Evolutionary conservation across 169 alveolate genomes (phyloP).

Genomic region (Babesia sp.): DNA sequence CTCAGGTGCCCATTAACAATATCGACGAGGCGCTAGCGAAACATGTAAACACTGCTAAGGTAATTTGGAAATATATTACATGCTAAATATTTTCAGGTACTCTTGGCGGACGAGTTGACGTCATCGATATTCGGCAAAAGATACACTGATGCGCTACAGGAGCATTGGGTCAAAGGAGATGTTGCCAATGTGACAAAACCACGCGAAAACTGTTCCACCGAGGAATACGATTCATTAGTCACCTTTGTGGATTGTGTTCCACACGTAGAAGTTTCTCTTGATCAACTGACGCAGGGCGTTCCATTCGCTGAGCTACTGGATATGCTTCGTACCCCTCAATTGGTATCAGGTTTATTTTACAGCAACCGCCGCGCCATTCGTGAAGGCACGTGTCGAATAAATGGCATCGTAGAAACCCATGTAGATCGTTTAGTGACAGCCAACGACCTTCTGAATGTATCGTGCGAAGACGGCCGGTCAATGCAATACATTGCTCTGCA

Average conservation of each 20-base stretch:
- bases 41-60: constrained; percentile 54
- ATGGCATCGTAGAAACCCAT: constrained; percentile 35
- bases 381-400: constrained; percentile 61
- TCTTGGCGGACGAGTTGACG: constrained; percentile 65
- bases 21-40: constrained; percentile 27
- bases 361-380: constrained; percentile 49
- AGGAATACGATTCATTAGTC: constrained; percentile 29
- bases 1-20: constrained; percentile 34
- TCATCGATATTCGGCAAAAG: constrained; percentile 35
- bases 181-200: background rate
- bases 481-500: constrained; percentile 31
- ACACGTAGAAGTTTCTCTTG: background rate
- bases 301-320: constrained; percentile 42
- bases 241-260: constrained; percentile 34
- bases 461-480: constrained; percentile 18
- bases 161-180: constrained; percentile 40
- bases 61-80: background rate
- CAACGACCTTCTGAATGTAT: constrained; percentile 28
- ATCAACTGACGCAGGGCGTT: constrained; percentile 33
- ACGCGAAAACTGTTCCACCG: background rate
- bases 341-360: constrained; percentile 33
- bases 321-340: constrained; percentile 33
- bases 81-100: background rate
- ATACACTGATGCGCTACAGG: constrained; percentile 43
- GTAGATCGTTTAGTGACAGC: constrained; percentile 6